Evolutionary conservation across 1,284 basidiomycete species (phyloP).

Genomic region (Cryptococcus wingfieldii): DNA sequence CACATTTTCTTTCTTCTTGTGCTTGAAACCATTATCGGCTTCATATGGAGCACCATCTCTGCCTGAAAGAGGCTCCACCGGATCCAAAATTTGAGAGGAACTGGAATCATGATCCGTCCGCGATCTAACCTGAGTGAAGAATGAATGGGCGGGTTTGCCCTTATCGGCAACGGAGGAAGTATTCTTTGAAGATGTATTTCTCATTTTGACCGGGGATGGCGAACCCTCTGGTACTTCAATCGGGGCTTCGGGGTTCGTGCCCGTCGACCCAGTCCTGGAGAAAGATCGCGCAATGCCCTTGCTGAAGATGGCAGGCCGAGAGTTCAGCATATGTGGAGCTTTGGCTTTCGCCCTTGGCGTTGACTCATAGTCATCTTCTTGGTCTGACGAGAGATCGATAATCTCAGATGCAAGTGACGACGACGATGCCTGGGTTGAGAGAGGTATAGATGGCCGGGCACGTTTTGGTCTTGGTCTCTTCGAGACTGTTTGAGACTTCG

Average conservation of each 20-base stretch:
- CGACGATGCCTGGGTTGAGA: not conserved
- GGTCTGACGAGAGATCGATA: not conserved
- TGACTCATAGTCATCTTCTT: conserved; percentile 1
- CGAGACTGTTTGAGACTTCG: no score
- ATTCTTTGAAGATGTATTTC: conserved; percentile 12
- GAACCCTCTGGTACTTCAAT: conserved; percentile 16
- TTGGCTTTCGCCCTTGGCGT: conserved; percentile 1
- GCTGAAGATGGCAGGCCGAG: not conserved
- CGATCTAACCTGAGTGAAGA: conserved; percentile 22
- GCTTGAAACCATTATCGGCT: not conserved
- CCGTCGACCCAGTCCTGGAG: not conserved
- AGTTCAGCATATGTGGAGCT: not conserved
- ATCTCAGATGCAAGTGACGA: not conserved
- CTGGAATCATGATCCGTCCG: not conserved
- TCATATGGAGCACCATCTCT: not conserved
- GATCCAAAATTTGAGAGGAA: not conserved
- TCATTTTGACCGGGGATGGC: not conserved
- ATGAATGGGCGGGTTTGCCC: conserved; percentile 27
- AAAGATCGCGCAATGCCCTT: not conserved
- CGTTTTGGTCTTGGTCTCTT: no score
- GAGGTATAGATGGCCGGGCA: no score
- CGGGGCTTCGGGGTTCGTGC: conserved; percentile 7
- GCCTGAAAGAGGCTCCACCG: not conserved
- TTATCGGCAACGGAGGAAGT: conserved; percentile 27
- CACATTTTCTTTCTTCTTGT: conserved; percentile 9